These are phyloP conservation scores for Cryptosporidium parvum DNA, from an alignment of 169 alveolate species.

Conservation along the genomic window DNA sequence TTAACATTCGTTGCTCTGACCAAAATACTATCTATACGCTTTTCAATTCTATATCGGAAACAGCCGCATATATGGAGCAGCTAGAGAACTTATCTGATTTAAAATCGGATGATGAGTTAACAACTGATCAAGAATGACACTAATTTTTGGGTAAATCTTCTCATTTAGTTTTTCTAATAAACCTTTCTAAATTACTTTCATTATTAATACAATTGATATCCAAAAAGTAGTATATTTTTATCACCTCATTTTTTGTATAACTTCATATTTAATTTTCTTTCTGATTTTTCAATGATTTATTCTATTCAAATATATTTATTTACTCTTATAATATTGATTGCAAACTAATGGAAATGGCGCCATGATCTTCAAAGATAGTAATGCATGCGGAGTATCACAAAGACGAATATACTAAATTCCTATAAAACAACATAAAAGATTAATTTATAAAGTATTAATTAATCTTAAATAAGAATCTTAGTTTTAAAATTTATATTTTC, in stretches of 20 bases:
- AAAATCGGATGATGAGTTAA: neutral
- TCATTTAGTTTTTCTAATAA: neutral
- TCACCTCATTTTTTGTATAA: too few relatives aligned
- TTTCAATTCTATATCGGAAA: conserved; percentile 43
- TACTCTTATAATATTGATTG: neutral
- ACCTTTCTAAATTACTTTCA: neutral
- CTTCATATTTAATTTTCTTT: neutral
- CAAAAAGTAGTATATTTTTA: too few relatives aligned
- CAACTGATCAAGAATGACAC: neutral
- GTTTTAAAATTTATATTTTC: neutral
- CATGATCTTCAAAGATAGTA: conserved; percentile 28
- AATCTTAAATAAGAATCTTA: neutral
- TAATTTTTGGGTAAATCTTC: neutral
- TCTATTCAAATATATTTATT: neutral
- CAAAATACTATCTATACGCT: conserved; percentile 3
- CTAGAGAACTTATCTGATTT: conserved; percentile 1
- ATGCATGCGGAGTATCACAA: neutral
- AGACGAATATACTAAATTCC: neutral
- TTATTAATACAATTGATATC: neutral
- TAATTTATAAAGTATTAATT: neutral
- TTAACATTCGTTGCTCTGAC: conserved; percentile 21
- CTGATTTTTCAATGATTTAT: neutral
- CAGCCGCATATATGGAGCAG: conserved; percentile 51
- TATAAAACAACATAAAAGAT: neutral
- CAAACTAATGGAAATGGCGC: neutral